Evolutionary conservation across 768 basidiomycete species (phyloP).

Genomic region (Termitomyces titanicus): DNA sequence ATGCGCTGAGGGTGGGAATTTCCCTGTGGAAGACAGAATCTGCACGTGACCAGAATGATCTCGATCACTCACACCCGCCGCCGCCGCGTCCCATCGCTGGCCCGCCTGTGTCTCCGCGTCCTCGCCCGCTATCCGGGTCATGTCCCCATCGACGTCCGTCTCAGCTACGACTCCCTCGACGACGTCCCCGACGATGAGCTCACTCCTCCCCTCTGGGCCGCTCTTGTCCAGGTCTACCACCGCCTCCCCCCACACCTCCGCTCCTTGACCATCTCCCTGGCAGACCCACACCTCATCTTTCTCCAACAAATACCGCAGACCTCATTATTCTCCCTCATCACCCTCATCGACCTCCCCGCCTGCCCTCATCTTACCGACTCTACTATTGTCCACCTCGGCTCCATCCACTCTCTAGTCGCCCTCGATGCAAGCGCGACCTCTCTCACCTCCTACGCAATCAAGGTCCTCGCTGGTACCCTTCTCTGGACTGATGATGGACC

Average conservation of each 20-base stretch:
- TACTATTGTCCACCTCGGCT: constrained; percentile 44
- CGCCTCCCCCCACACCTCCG: constrained; percentile 42
- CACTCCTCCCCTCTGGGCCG: constrained; percentile 62
- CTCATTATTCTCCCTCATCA: constrained; percentile 57
- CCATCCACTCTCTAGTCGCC: constrained; percentile 52
- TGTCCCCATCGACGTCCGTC: constrained; percentile 29
- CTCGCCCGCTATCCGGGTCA: constrained; percentile 45
- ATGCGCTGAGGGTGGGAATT: constrained; percentile 13
- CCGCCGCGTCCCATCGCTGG: constrained; percentile 45
- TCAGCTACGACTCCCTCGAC: constrained; percentile 15
- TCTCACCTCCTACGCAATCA: constrained; percentile 51
- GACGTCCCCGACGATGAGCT: constrained; percentile 34
- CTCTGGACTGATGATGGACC: constrained; percentile 28
- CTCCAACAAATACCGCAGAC: constrained; percentile 57
- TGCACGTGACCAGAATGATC: constrained; percentile 11
- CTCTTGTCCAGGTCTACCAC: constrained; percentile 57
- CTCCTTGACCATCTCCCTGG: constrained; percentile 46
- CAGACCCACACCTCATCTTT: constrained; percentile 48
- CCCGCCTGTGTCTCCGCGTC: constrained; percentile 44
- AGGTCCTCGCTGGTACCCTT: constrained; percentile 47
- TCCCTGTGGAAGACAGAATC: constrained; percentile 4
- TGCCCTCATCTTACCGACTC: constrained; percentile 58
- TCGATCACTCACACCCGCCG: neutral
- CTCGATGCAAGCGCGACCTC: constrained; percentile 59
- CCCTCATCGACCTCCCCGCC: constrained; percentile 55